Conservation (phyloP, 2,329 filamentous ascomycete genomes). For the Emergomyces orientalis region DNA sequence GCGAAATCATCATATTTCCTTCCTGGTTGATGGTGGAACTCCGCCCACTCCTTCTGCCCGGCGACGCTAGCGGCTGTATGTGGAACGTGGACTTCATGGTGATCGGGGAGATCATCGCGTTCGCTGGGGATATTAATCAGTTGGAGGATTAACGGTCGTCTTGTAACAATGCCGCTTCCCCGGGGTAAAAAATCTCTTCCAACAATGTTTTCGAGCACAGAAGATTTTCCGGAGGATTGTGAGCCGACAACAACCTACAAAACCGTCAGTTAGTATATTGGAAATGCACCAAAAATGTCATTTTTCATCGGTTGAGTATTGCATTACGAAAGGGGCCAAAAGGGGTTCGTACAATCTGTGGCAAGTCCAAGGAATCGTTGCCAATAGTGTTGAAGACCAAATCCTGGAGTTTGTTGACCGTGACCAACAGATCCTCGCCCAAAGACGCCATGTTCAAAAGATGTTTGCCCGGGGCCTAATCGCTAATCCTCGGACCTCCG, state of each 20-base stretch:
- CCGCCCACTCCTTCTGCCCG: conserved; percentile 68
- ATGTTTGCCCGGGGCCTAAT: background rate
- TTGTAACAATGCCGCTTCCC: conserved; percentile 92
- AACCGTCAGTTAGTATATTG: conserved; percentile 6
- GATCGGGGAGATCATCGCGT: conserved; percentile 57
- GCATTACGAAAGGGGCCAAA: background rate
- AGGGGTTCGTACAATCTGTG: conserved; percentile 75
- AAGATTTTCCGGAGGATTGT: conserved; percentile 96
- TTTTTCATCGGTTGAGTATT: conserved; percentile 1
- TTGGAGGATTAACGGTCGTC: conserved; percentile 88
- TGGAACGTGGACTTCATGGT: conserved; percentile 57
- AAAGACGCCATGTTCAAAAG: conserved; percentile 69
- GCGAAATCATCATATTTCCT: conserved; percentile 83
- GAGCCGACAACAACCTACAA: conserved; percentile 90
- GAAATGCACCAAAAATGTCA: background rate
- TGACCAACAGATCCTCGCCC: conserved; percentile 87
- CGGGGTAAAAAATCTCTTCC: conserved; percentile 93
- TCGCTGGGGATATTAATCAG: conserved; percentile 88
- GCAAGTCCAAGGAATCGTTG: conserved; percentile 93
- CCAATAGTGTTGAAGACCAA: conserved; percentile 99
- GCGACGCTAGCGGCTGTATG: conserved; percentile 69
- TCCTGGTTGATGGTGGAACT: conserved; percentile 91
- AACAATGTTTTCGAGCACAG: conserved; percentile 97
- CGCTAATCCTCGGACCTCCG: conserved; percentile 1
- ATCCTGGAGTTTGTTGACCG: conserved; percentile 97